Percentiles rank a stretch among this genome's conserved stretches.
phyloP scores from a whole-genome alignment of 441 rosid species.

The Gossypium aridum region DNA sequence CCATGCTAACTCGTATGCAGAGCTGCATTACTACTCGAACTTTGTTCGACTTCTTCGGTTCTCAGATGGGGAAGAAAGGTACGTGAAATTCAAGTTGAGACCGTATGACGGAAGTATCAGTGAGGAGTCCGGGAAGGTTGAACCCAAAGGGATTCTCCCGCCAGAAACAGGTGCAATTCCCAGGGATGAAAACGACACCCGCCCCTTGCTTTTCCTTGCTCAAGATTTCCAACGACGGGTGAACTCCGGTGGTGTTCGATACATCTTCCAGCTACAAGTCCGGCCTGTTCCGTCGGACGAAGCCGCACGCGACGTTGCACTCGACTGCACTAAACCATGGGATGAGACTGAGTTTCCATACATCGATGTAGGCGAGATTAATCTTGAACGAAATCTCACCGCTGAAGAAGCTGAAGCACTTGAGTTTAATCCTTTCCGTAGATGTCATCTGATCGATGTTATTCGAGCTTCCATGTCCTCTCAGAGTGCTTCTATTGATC shows the following conservation, averaged over 20 bases:
- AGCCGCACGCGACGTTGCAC: conserved; percentile 32
- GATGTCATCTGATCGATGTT: conserved; percentile 45
- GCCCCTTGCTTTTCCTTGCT: conserved; percentile 62
- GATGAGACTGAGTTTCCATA: conserved; percentile 49
- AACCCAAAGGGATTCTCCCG: conserved; percentile 57
- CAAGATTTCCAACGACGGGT: conserved; percentile 53
- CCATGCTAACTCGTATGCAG: conserved; percentile 37
- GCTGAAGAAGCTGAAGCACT: conserved; percentile 45
- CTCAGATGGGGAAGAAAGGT: conserved; percentile 52
- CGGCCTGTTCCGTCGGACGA: conserved; percentile 40
- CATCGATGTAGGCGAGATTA: conserved; percentile 44
- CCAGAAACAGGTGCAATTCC: conserved; percentile 87
- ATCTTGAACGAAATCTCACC: conserved; percentile 39
- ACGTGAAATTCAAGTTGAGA: conserved; percentile 55
- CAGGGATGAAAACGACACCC: conserved; percentile 43
- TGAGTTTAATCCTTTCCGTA: conserved; percentile 53
- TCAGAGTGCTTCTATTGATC: conserved; percentile 73
- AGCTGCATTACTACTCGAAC: conserved; percentile 63
- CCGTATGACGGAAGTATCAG: conserved; percentile 34
- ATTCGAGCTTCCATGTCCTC: conserved; percentile 46
- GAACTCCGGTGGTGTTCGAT: conserved; percentile 35
- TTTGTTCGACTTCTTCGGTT: conserved; percentile 52
- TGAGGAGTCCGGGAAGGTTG: conserved; percentile 61
- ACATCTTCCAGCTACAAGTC: conserved; percentile 52
- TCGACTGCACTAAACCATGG: conserved; percentile 67